Conservation (phyloP, 441 rosid species). For the Bruguiera hainesii region DNA sequence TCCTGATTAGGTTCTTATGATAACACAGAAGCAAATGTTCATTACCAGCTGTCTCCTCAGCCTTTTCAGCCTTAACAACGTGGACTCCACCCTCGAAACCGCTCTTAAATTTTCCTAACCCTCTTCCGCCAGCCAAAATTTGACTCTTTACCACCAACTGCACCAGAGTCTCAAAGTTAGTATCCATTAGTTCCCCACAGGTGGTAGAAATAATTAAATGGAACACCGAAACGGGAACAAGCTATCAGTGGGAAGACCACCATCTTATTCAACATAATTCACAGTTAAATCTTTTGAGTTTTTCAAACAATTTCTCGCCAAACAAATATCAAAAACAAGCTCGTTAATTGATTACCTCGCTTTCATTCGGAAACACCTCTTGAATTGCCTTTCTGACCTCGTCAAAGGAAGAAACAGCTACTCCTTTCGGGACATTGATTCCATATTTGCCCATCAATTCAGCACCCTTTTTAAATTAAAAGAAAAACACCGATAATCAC, state of each 20-base stretch:
- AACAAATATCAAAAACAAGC: neutral
- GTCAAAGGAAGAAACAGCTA: constrained; percentile 70
- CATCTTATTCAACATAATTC: neutral
- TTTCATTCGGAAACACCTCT: constrained; percentile 60
- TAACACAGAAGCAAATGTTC: neutral
- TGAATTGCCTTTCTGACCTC: constrained; percentile 63
- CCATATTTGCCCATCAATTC: constrained; percentile 89
- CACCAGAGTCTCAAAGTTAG: constrained; percentile 22
- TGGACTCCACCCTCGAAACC: constrained; percentile 97
- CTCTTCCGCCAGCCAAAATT: constrained; percentile 98
- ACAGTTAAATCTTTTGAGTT: neutral
- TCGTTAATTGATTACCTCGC: constrained; percentile 43
- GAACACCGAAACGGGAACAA: too few species aligned
- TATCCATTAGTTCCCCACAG: constrained; percentile 1
- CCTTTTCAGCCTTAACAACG: constrained; percentile 73
- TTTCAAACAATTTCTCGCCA: neutral
- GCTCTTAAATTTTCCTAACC: constrained; percentile 79
- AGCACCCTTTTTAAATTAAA: constrained; percentile 54
- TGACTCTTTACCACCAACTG: constrained; percentile 96
- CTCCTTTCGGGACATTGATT: constrained; percentile 87
- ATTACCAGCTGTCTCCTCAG: constrained; percentile 79
- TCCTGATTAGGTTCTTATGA: neutral
- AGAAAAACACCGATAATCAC: neutral
- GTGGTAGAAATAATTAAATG: neutral
- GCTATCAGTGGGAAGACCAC: neutral